A percentile compares a stretch with the other conserved stretches of the same genome.
phyloP scores from a whole-genome alignment of 495 filamentous ascomycete genomes.

The Cryomyces minteri region DNA sequence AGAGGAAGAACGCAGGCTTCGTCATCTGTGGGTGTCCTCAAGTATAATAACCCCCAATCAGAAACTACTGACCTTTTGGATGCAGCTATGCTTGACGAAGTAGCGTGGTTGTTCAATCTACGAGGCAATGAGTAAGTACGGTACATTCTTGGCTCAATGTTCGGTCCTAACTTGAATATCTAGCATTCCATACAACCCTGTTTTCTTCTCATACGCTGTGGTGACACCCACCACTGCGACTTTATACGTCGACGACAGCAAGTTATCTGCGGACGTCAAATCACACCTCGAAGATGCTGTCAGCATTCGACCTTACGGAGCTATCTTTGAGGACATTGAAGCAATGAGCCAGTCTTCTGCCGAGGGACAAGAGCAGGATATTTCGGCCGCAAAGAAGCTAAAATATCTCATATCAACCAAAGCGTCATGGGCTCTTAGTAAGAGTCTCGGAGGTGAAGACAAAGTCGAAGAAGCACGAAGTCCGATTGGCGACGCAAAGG shows the following conservation, averaged over 20 bases:
- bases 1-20: constrained; percentile 75
- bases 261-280: constrained; percentile 50
- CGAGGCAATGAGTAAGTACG: constrained; percentile 66
- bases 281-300: constrained; percentile 58
- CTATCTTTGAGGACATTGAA: constrained; percentile 61
- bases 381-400: constrained; percentile 17
- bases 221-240: constrained; percentile 68
- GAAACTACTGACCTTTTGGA: not conserved
- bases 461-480: constrained; percentile 75
- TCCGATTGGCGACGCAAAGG: constrained; percentile 84
- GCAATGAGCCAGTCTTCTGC: constrained; percentile 31
- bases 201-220: constrained; percentile 94
- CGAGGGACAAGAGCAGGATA: constrained; percentile 18
- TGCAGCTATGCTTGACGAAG: constrained; percentile 76
- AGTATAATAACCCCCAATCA: not conserved
- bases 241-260: constrained; percentile 67
- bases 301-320: constrained; percentile 62
- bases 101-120: constrained; percentile 96
- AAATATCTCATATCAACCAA: constrained; percentile 83
- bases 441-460: constrained; percentile 74
- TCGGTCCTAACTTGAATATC: constrained; percentile 1
- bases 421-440: constrained; percentile 83
- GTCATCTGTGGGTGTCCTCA: constrained; percentile 44
- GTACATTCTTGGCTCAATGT: not conserved
- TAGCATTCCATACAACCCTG: constrained; percentile 92